Base-by-base conservation (phyloP, 192 early-diverging fungal genomes). In the Entomortierella parvispora region DNA sequence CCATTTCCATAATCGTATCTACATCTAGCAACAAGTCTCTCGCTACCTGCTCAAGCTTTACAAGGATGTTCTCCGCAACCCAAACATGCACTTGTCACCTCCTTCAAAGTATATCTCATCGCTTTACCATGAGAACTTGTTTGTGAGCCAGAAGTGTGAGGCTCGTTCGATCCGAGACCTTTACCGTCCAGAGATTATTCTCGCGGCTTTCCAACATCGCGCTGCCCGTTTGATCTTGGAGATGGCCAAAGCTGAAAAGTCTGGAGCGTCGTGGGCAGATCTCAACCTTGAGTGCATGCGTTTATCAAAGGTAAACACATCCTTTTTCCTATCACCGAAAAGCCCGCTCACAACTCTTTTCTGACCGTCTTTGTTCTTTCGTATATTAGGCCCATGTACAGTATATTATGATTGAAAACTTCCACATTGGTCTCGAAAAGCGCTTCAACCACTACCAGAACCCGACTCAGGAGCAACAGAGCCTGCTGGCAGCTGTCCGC, bases 201-300 rank as follows among this genome's bases (percentile, higher is more conserved):
- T 90, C 22, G 75, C 80, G 18, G 80, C 92, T 1, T 90, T 93
- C 66, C 86, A 87, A 32, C 89, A 82, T 76, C 89, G 93, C 57
- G 88, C 91, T 1, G 89, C 91, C 10, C 78, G 84, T 49, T 80
- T 92, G 79, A 90, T 89, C n/a, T 69, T 77, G 29, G 83, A 87
- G 45, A 82, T 95, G 32, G 88, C 81, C 49, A 68, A 84, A 50
- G 87, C 92, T 62, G 76, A 87, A 8, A 67, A 69, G 52, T 47
- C 69, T n/a, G 85, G 85, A 22, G 71, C 79, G 54, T 58, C 82
- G 14, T 93, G 90, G 89, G 85, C 92, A 42, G 86, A 89, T 47
- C 86, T 91, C 26, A 86, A 93, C 43, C 87, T 94, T 4, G 91
- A 90, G 37, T 90, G 91, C 81, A 86, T 86, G 84, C 80, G 84